These are phyloP conservation scores for Gryganskiella cystojenkinii DNA, from an alignment of 192 early-diverging fungal species.

Conservation along the genomic window DNA sequence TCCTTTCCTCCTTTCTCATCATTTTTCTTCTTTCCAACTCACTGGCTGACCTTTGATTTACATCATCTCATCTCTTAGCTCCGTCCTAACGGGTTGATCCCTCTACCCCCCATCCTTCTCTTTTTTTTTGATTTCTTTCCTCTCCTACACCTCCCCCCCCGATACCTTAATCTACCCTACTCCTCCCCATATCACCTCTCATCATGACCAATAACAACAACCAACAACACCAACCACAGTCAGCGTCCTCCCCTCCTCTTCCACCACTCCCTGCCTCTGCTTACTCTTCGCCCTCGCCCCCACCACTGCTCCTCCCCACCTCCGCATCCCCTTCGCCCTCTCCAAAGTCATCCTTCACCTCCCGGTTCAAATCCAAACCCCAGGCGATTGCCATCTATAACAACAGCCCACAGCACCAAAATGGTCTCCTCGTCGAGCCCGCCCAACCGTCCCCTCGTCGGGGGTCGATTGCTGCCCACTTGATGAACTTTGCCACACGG, in stretches of 20 bases:
- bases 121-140: background rate
- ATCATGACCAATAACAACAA: conserved; percentile 4
- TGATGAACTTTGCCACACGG: conserved; percentile 32
- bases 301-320: conserved; percentile 1
- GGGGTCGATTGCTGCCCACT: conserved; percentile 44
- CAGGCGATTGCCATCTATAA: conserved; percentile 20
- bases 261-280: conserved; percentile 1
- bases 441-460: conserved; percentile 19
- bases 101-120: background rate
- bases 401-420: too few species aligned
- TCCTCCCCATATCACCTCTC: background rate
- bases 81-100: background rate
- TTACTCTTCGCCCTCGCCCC: background rate
- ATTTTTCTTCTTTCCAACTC: background rate
- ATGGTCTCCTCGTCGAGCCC: background rate
- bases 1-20: background rate
- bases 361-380: conserved; percentile 13
- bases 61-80: background rate
- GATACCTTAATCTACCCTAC: conserved; percentile 11
- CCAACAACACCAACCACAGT: background rate
- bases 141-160: background rate
- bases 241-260: conserved; percentile 10
- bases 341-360: background rate
- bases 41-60: background rate
- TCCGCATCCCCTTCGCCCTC: conserved; percentile 6